These are phyloP conservation scores for Trichomonascus vanleenenianus DNA, from an alignment of 805 yeast species.

Conservation along the genomic window DNA sequence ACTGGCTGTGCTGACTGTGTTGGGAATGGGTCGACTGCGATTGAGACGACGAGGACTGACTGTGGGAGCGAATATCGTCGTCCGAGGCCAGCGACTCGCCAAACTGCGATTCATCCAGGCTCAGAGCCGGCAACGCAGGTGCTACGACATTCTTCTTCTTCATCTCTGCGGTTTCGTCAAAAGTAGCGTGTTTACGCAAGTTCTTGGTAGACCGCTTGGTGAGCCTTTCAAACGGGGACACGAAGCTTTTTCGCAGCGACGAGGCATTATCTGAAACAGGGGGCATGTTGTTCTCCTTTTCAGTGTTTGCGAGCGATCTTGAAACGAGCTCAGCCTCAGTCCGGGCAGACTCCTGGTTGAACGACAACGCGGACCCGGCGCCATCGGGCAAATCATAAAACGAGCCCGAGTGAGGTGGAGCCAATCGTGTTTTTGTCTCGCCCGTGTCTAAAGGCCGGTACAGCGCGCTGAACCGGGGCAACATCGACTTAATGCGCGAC, in stretches of 20 bases:
- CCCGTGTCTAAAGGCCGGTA: conserved; percentile 10
- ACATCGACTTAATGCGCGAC: conserved; percentile 10
- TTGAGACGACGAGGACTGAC: background rate
- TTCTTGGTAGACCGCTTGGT: conserved; percentile 14
- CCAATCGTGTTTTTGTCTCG: background rate
- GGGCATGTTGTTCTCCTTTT: background rate
- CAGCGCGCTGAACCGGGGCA: conserved; percentile 7
- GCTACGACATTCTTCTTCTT: too few species aligned
- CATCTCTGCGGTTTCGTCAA: conserved; percentile 4
- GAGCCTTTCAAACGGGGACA: conserved; percentile 8
- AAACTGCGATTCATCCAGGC: too few species aligned
- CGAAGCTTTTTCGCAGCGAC: conserved; percentile 1
- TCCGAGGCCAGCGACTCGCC: too few species aligned
- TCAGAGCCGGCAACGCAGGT: too few species aligned
- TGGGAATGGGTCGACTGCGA: background rate
- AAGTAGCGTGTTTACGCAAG: conserved; percentile 16
- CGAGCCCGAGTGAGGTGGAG: background rate
- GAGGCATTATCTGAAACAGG: background rate
- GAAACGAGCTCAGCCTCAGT: conserved; percentile 7
- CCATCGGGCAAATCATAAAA: too few species aligned
- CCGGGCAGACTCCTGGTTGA: conserved; percentile 3
- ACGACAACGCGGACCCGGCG: conserved; percentile 5
- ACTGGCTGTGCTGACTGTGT: background rate
- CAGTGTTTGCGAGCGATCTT: background rate
- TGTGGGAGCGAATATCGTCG: background rate